A percentile compares a stretch with the other conserved stretches of the same genome.
Evolutionary conservation across 805 yeast species (phyloP).

Genomic region (Wickerhamomyces mucosus): DNA sequence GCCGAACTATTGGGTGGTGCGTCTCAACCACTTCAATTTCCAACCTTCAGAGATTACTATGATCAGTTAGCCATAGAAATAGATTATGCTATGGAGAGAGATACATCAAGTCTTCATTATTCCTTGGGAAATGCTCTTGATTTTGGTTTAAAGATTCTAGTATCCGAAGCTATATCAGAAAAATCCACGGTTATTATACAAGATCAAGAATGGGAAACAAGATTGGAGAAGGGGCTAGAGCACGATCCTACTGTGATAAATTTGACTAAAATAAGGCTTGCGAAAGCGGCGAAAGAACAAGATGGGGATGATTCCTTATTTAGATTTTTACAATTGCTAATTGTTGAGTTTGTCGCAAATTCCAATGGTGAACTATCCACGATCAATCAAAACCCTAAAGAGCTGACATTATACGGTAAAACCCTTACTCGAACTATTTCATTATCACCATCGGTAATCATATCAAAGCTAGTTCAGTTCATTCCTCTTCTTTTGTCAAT

Average conservation of each 20-base stretch:
- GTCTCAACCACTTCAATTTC: conserved; percentile 35
- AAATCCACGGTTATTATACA: conserved; percentile 45
- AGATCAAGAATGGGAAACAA: conserved; percentile 67
- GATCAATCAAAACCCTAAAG: conserved; percentile 18
- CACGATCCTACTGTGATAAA: conserved; percentile 44
- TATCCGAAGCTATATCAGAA: conserved; percentile 52
- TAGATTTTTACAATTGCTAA: conserved; percentile 14
- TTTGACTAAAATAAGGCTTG: conserved; percentile 17
- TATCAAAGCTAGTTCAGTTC: conserved; percentile 6
- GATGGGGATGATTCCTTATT: too few species aligned
- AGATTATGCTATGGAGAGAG: conserved; percentile 14
- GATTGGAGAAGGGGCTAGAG: conserved; percentile 61
- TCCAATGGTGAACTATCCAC: conserved; percentile 9
- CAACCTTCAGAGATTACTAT: conserved; percentile 38
- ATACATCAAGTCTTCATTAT: conserved; percentile 20
- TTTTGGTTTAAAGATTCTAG: conserved; percentile 49
- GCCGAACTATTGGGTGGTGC: conserved; percentile 32
- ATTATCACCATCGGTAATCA: conserved; percentile 11
- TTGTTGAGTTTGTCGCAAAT: conserved; percentile 9
- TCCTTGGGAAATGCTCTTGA: conserved; percentile 34
- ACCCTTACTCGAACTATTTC: conserved; percentile 20
- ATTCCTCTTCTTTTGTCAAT: conserved; percentile 19
- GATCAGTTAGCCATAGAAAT: conserved; percentile 21
- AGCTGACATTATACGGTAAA: conserved; percentile 31
- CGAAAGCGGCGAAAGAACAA: conserved; percentile 21